Evolutionary conservation across 2,329 filamentous ascomycete species (phyloP).

Genomic region (Fusarium albosuccineum): DNA sequence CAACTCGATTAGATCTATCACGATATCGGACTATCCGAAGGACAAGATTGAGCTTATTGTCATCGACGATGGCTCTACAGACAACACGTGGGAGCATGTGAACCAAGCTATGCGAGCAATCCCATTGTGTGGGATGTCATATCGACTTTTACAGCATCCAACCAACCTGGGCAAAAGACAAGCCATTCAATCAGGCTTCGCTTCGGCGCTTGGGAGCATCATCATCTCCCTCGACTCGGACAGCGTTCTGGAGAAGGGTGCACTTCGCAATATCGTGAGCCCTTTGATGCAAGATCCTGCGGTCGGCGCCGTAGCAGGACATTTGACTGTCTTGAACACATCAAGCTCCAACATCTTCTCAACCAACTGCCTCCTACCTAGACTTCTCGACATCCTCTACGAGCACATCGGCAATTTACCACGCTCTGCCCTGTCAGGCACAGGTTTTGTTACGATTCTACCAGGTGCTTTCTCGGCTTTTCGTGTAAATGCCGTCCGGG

Average conservation of each 20-base stretch:
- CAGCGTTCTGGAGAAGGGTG: constrained; percentile 5
- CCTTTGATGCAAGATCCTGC: constrained; percentile 9
- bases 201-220: constrained; percentile 3
- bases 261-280: constrained; percentile 14
- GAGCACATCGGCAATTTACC: constrained; percentile 12
- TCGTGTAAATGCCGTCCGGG: constrained; percentile 10
- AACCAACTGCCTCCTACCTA: constrained; percentile 4
- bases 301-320: constrained; percentile 13
- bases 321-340: constrained; percentile 7
- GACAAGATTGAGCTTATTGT: constrained; percentile 10
- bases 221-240: constrained; percentile 13
- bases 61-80: constrained; percentile 14
- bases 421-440: constrained; percentile 3
- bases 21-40: constrained; percentile 12
- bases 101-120: constrained; percentile 8
- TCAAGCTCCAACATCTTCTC: constrained; percentile 1
- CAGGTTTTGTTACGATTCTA: constrained; percentile 16
- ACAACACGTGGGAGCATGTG: constrained; percentile 14
- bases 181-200: constrained; percentile 10
- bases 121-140: constrained; percentile 4
- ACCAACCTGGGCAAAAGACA: constrained; percentile 13
- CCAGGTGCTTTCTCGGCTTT: constrained; percentile 17
- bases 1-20: constrained; percentile 8
- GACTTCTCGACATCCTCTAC: constrained; percentile 14
- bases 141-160: constrained; percentile 2